phyloP scores from a whole-genome alignment of 805 yeast genomes.

The Wickerhamomyces sydowiorum region DNA sequence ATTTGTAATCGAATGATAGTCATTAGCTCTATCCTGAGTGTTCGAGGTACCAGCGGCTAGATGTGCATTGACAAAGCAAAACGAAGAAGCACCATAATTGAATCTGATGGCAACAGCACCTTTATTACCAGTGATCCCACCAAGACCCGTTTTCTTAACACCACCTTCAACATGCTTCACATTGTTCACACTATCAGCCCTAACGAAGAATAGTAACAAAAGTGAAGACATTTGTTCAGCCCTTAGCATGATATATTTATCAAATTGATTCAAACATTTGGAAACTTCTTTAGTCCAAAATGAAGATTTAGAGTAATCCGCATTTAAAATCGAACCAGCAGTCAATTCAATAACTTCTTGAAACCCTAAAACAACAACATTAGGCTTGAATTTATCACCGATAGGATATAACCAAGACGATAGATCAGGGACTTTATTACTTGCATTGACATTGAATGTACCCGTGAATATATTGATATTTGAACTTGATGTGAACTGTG shows the following conservation, averaged over 20 bases:
- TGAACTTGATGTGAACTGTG: slow-evolving; percentile 51
- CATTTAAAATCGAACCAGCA: slow-evolving; percentile 83
- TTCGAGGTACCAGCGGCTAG: slow-evolving; percentile 89
- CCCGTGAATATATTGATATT: slow-evolving; percentile 69
- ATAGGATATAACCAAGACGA: slow-evolving; percentile 79
- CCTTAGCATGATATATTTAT: slow-evolving; percentile 57
- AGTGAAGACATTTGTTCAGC: slow-evolving; percentile 74
- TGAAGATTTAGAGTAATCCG: slow-evolving; percentile 70
- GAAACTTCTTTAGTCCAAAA: slow-evolving; percentile 75
- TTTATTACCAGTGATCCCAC: slow-evolving; percentile 95
- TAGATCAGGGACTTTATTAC: slow-evolving; percentile 50
- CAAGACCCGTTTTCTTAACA: slow-evolving; percentile 91
- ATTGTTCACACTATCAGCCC: slow-evolving; percentile 36
- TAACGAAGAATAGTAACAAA: slow-evolving; percentile 58
- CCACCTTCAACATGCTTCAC: slow-evolving; percentile 90
- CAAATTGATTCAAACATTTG: slow-evolving; percentile 52
- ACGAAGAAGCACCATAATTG: slow-evolving; percentile 70
- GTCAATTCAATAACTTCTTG: slow-evolving; percentile 93
- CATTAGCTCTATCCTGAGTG: slow-evolving; percentile 78
- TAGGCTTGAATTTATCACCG: slow-evolving; percentile 53
- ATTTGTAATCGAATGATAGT: slow-evolving; percentile 66
- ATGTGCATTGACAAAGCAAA: slow-evolving; percentile 86
- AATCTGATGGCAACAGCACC: slow-evolving; percentile 95
- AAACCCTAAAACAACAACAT: slow-evolving; percentile 81
- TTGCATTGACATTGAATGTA: slow-evolving; percentile 84